Evolutionary conservation across 331 rosid genomes (phyloP), one percentile per base, ranked within the genome.

Genomic region (Phaseolus coccineus): DNA sequence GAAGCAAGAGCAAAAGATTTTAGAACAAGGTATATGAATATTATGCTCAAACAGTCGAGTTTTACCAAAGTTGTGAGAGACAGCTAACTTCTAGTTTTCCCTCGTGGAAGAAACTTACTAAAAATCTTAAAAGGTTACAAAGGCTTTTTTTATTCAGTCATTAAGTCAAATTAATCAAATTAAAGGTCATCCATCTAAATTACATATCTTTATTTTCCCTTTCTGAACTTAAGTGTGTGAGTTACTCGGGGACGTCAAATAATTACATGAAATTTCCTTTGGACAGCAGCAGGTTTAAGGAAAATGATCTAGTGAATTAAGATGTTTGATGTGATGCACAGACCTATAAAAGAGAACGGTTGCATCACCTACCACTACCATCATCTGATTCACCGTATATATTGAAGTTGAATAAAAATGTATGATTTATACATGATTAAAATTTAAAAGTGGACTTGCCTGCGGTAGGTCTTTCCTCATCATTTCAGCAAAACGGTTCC

Each of bases 381-480:
- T 22, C 61, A 50, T 69, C 75, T 13, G 68, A 76, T 8, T 48
- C 42, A 10, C 73, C 73, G 62, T 51, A 63, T 53, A 51, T 46
- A 53, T 52, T 53, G 16, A 35, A 19, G 50, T 77, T 72, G 44
- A 65, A 56, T 35, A 73, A 47, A 77, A 70, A 66, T 13, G 14
- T 16, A 81, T 48, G 27, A 67, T 59, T 72, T 22, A 44, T 66
- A 44, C 10, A 5, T 47, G 12, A 57, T 67, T 52, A 12, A 33
- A 62, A 62, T 15, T 61, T 30, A 24, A 71, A 76, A 65, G 56
- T 4, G 35, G 79, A 76, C 78, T 88, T 81, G 88, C 99, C 93
- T 95, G 99, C 27, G 99, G 99, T 83, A 95, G 90, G 86, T 95
- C 99, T 89, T 90, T 91, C 86, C 73, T 92, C 99, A 95, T 92